Conservation (phyloP, 2,329 filamentous ascomycete genomes). For the Torrubiellomyces zombiae region DNA sequence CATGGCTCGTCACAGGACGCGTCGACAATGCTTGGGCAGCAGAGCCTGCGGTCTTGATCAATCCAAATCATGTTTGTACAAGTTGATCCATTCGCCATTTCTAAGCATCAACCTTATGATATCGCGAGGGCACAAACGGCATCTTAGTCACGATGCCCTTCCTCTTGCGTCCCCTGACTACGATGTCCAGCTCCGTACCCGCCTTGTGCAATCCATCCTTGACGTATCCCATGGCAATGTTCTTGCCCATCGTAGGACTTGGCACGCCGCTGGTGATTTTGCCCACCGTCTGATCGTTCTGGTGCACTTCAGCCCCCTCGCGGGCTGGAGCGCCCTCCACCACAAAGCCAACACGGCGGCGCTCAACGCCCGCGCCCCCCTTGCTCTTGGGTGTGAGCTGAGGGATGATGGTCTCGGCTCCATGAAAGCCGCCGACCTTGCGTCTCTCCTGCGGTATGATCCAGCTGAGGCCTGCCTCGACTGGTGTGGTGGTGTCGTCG, state of each 20-base stretch:
- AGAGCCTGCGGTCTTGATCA: too few relatives aligned
- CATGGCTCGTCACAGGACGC: too few relatives aligned
- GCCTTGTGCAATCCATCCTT: constrained; percentile 67
- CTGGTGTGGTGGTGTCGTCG: constrained; percentile 52
- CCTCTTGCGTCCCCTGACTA: constrained; percentile 61
- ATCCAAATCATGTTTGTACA: too few relatives aligned
- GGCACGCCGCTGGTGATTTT: constrained; percentile 79
- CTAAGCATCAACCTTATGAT: constrained; percentile 33
- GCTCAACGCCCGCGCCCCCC: constrained; percentile 50
- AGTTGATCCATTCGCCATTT: too few relatives aligned
- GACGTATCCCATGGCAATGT: constrained; percentile 93
- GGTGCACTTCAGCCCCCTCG: constrained; percentile 68
- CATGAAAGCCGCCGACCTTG: constrained; percentile 60
- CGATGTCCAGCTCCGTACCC: constrained; percentile 63
- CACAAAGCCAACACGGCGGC: constrained; percentile 65
- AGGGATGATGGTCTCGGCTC: constrained; percentile 57
- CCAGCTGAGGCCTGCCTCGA: constrained; percentile 49
- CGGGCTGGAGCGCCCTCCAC: constrained; percentile 78
- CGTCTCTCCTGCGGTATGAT: constrained; percentile 68
- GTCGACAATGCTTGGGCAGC: too few relatives aligned
- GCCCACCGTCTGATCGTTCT: constrained; percentile 53
- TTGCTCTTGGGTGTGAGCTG: constrained; percentile 62
- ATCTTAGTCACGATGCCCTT: constrained; percentile 68
- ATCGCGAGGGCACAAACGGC: constrained; percentile 74
- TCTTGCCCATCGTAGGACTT: constrained; percentile 69